phyloP scores from a whole-genome alignment of 2,329 filamentous ascomycete genomes.

The Diaporthe longicolla region DNA sequence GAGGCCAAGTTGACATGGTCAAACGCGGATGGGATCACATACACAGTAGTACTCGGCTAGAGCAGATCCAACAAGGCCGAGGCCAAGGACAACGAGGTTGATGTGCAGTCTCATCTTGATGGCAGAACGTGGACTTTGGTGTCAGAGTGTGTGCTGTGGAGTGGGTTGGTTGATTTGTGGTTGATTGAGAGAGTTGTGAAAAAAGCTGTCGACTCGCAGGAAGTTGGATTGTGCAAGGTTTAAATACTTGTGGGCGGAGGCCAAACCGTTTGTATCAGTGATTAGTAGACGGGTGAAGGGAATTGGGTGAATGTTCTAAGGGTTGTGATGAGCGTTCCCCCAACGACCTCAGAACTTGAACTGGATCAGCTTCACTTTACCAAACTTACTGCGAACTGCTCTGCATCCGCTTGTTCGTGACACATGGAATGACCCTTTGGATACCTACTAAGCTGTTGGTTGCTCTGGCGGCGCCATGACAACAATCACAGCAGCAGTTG shows the following conservation, averaged over 20 bases:
- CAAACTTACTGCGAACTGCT: no score
- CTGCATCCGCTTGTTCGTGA: no score
- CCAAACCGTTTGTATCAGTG: not conserved
- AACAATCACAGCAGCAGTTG: not conserved
- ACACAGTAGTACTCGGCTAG: not conserved
- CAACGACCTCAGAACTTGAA: no score
- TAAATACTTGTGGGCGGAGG: not conserved
- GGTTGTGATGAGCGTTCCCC: not conserved
- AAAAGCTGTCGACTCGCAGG: not conserved
- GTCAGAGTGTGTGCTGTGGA: not conserved
- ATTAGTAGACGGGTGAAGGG: not conserved
- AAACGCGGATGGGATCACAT: not conserved
- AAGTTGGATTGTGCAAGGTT: not conserved
- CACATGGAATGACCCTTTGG: no score
- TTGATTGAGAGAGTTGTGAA: not conserved
- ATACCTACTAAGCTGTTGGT: not conserved
- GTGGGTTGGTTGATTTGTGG: not conserved
- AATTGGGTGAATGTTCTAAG: not conserved
- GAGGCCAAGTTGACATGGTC: not conserved
- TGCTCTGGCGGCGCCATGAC: not conserved
- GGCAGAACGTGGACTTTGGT: not conserved
- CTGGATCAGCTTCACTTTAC: no score
- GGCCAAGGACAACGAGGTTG: not conserved
- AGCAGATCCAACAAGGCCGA: not conserved
- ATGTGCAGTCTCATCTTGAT: slow-evolving; percentile 1